phyloP scores from a whole-genome alignment of 306 rosid species.

The Pyrus betulifolia region DNA sequence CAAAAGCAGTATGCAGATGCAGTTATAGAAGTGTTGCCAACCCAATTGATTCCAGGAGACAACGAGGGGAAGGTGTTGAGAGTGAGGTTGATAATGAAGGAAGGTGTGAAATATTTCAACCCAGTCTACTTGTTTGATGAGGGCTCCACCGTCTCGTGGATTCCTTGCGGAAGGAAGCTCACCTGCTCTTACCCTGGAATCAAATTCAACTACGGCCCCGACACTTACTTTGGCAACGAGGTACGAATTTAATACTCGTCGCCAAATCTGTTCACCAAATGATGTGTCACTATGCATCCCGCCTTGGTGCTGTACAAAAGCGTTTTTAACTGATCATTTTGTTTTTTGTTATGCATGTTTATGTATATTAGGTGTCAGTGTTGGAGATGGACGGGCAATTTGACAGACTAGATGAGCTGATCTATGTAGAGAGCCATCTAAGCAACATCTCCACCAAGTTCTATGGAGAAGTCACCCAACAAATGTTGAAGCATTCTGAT shows the following conservation, averaged over 20 bases:
- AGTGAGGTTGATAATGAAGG: slow-evolving; percentile 90
- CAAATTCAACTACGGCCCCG: slow-evolving; percentile 88
- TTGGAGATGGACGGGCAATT: slow-evolving; percentile 99
- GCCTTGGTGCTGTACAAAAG: neutral
- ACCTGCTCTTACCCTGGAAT: slow-evolving; percentile 99
- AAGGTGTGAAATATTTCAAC: slow-evolving; percentile 68
- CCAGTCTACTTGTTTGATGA: slow-evolving; percentile 97
- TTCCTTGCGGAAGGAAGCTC: slow-evolving; percentile 97
- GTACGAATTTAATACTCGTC: slow-evolving; percentile 19
- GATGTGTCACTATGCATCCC: no score
- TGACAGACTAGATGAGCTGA: slow-evolving; percentile 95
- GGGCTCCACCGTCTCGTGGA: slow-evolving; percentile 92
- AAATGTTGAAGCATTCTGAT: slow-evolving; percentile 93
- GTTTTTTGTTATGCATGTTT: neutral
- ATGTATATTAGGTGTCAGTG: slow-evolving; percentile 56
- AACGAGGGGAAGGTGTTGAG: slow-evolving; percentile 88
- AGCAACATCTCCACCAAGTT: slow-evolving; percentile 86
- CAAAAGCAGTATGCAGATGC: slow-evolving; percentile 98
- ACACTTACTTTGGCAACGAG: slow-evolving; percentile 66
- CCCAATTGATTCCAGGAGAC: slow-evolving; percentile 75
- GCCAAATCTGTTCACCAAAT: neutral
- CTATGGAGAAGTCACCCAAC: slow-evolving; percentile 98
- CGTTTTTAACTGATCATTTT: neutral
- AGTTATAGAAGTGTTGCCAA: slow-evolving; percentile 95
- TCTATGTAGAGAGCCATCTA: slow-evolving; percentile 92